These are phyloP conservation scores for Coprinopsis marcescibilis DNA, from an alignment of 768 basidiomycete genomes.

Conservation along the genomic window DNA sequence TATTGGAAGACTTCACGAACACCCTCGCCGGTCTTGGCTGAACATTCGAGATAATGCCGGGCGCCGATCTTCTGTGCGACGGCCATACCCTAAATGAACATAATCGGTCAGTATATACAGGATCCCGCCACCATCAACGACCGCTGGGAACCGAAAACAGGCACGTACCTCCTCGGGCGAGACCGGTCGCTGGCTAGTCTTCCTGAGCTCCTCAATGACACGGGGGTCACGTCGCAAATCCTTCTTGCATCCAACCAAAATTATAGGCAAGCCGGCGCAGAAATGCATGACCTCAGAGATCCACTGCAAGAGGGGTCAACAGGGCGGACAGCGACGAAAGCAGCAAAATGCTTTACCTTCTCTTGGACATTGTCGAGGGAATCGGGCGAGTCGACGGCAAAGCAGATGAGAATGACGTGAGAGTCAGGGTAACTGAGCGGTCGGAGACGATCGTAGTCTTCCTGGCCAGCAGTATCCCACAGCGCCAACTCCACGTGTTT, in stretches of 20 bases:
- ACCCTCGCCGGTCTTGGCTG: constrained; percentile 92
- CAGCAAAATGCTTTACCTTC: constrained; percentile 55
- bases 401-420: constrained; percentile 99
- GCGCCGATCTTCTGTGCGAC: constrained; percentile 96
- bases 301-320: constrained; percentile 57
- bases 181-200: constrained; percentile 92
- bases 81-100: constrained; percentile 76
- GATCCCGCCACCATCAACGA: background rate
- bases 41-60: constrained; percentile 95
- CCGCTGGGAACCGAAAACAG: background rate
- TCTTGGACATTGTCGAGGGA: constrained; percentile 99
- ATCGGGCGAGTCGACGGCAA: constrained; percentile 96
- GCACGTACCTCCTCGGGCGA: constrained; percentile 78
- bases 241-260: constrained; percentile 99
- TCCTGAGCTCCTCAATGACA: constrained; percentile 90
- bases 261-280: constrained; percentile 89
- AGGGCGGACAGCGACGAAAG: background rate
- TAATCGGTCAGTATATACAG: background rate
- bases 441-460: constrained; percentile 94
- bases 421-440: constrained; percentile 98
- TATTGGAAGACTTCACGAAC: constrained; percentile 98
- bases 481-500: constrained; percentile 98
- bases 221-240: constrained; percentile 91
- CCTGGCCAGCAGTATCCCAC: constrained; percentile 99
- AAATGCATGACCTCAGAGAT: constrained; percentile 99